Base-by-base conservation (phyloP, 75 land plant genomes). In the Pinus albicaulis region DNA sequence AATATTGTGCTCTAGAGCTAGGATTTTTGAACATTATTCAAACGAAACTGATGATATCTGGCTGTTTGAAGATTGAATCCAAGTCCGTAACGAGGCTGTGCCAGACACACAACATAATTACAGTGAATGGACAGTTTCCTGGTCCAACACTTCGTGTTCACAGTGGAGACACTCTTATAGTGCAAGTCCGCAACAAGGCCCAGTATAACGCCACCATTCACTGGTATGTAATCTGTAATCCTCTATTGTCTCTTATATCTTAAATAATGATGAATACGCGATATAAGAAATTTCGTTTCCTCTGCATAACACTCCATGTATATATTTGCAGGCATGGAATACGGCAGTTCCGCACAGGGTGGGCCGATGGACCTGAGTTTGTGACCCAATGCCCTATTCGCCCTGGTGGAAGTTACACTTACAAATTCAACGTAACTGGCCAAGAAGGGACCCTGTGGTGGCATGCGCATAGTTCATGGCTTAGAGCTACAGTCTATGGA, bases 151-250 rank as follows among this genome's bases (percentile, higher is more conserved):
- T 78, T 12, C 17, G 48, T 55, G 76, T 66, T 23, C 48, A 31
- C 7, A 55, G 28, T 44, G 79, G 79, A 52, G 79, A 78, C 79
- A 73, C 56, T 31, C 17, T 78, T n/a, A 55, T 78, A 17, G 41
- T 78, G 22, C 56, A 78, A 44, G 79, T 78, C 52, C 31, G 28
- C 28, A 78, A 78, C 77, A 75, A 74, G 22, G 79, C 56, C 20
- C 78, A 38, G 8, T 78, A 78, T 57, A 56, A 78, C 28, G 55
- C 73, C 26, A 72, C 79, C 3, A 78, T 78, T 55, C 79, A 78
- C 76, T 78, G 79, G 79, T 78, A 0, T 61, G 64, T 61, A 38
- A 38, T 38, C 41, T 5, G 41, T 38, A 38, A 5, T 38, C 5
- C 5, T 38, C 41, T 38, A 38, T 38, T 0, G 41, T 38, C n/a